Evolutionary conservation across 1,284 basidiomycete genomes (phyloP).

Genomic region (Rugosomyces carneus): DNA sequence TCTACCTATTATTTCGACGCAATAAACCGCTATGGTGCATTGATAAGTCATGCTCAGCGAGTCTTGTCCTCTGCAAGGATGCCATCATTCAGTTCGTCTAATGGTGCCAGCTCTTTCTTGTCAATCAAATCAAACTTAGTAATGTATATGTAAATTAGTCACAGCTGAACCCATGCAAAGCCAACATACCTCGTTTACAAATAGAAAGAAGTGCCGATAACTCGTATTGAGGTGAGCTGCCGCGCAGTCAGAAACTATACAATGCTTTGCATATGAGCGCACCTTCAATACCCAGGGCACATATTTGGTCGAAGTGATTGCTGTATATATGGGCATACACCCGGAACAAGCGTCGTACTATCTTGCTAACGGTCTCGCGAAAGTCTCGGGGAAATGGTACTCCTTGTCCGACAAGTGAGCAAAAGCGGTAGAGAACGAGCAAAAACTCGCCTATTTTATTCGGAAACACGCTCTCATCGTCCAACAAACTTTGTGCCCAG

Average conservation of each 20-base stretch:
- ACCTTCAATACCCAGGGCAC: slow-evolving; percentile 98
- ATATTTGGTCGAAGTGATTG: slow-evolving; percentile 99
- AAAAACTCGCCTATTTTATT: slow-evolving; percentile 77
- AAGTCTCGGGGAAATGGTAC: slow-evolving; percentile 92
- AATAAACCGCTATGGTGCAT: neutral
- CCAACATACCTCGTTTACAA: slow-evolving; percentile 81
- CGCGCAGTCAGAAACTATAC: neutral
- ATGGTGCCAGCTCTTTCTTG: slow-evolving; percentile 91
- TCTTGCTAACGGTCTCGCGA: slow-evolving; percentile 86
- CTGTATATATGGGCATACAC: slow-evolving; percentile 99
- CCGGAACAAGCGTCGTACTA: slow-evolving; percentile 89
- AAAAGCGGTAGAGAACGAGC: neutral
- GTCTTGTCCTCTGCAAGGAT: slow-evolving; percentile 82
- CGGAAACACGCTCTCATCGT: slow-evolving; percentile 92
- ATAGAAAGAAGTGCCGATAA: slow-evolving; percentile 97
- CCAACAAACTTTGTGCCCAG: slow-evolving; percentile 92
- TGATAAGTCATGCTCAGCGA: slow-evolving; percentile 27
- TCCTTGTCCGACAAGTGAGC: slow-evolving; percentile 39
- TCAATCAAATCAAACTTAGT: slow-evolving; percentile 97
- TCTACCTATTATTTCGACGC: neutral
- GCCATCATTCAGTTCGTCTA: slow-evolving; percentile 95
- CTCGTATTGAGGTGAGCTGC: slow-evolving; percentile 97
- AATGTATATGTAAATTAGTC: neutral
- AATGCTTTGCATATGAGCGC: slow-evolving; percentile 15
- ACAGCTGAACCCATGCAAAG: neutral